Evolutionary conservation across 2,329 filamentous ascomycete genomes (phyloP).

Genomic region (Botrytis porri): DNA sequence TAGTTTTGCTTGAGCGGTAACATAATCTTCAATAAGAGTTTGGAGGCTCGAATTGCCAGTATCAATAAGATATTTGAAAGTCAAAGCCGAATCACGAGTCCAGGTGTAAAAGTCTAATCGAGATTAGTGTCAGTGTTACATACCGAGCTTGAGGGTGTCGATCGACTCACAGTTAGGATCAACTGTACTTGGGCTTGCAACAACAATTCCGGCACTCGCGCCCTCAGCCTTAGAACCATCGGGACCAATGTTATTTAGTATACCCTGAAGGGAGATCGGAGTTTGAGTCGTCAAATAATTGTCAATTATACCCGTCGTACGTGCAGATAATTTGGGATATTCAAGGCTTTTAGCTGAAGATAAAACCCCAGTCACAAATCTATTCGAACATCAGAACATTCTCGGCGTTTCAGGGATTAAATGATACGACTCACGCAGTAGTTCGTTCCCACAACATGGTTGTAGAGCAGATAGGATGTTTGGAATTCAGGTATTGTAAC

Average conservation of each 20-base stretch:
- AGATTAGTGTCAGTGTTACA: constrained; percentile 14
- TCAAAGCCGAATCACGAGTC: constrained; percentile 72
- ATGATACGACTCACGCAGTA: not conserved
- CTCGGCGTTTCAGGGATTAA: not conserved
- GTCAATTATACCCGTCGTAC: not conserved
- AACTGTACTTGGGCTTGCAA: constrained; percentile 52
- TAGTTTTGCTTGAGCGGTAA: constrained; percentile 59
- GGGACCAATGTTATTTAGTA: constrained; percentile 55
- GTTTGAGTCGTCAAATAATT: constrained; percentile 36
- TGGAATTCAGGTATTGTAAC: not conserved
- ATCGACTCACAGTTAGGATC: constrained; percentile 51
- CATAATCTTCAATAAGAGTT: constrained; percentile 60
- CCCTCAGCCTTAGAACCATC: constrained; percentile 48
- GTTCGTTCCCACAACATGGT: constrained; percentile 12
- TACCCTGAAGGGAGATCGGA: constrained; percentile 48
- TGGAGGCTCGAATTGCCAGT: constrained; percentile 53
- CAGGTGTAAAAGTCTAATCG: constrained; percentile 71
- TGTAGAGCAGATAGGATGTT: not conserved
- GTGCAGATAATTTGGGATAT: not conserved
- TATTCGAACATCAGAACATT: not conserved
- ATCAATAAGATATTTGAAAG: constrained; percentile 66
- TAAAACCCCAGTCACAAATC: not conserved
- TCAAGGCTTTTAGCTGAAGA: not conserved
- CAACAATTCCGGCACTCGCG: constrained; percentile 49
- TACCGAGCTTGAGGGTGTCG: no score